Evolutionary conservation across 192 early-diverging fungal genomes (phyloP).

Genomic region (Coemansia sp.): DNA sequence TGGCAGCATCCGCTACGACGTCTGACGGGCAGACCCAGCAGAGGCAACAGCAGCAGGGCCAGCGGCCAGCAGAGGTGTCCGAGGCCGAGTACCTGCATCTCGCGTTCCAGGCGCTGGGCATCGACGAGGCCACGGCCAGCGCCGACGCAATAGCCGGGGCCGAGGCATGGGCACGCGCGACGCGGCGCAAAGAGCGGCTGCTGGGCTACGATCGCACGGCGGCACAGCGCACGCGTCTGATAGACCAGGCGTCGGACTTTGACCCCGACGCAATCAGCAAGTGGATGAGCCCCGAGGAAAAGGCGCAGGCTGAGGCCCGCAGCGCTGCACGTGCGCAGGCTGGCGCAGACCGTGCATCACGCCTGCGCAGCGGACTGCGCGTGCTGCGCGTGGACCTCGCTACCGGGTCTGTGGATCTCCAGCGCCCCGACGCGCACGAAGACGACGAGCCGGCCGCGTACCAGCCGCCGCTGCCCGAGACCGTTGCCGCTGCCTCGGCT

Average conservation of each 20-base stretch:
- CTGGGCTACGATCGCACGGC: conserved; percentile 52
- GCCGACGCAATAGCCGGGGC: conserved; percentile 17
- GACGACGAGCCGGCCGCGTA: neutral
- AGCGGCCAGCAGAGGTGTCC: conserved; percentile 10
- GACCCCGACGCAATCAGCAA: conserved; percentile 30
- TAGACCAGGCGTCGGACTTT: conserved; percentile 48
- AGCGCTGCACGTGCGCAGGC: neutral
- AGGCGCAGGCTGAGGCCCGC: conserved; percentile 18
- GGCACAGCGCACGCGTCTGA: conserved; percentile 50
- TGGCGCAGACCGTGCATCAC: conserved; percentile 27
- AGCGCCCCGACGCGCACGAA: conserved; percentile 5
- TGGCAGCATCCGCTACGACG: neutral
- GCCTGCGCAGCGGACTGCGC: conserved; percentile 37
- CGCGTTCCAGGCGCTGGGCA: conserved; percentile 36
- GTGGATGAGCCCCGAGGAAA: conserved; percentile 53
- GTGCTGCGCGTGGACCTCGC: conserved; percentile 38
- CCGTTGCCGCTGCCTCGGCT: neutral
- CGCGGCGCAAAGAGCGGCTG: conserved; percentile 41
- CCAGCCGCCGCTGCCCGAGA: conserved; percentile 6
- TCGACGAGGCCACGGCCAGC: conserved; percentile 16
- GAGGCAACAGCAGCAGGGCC: conserved; percentile 3
- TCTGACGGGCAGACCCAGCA: neutral
- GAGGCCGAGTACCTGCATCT: conserved; percentile 37
- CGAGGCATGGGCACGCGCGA: conserved; percentile 41
- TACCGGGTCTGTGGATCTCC: conserved; percentile 14